Percentiles rank a stretch among this genome's conserved stretches.
Conservation (phyloP, 805 yeast species). For the Komagataella populi region DNA sequence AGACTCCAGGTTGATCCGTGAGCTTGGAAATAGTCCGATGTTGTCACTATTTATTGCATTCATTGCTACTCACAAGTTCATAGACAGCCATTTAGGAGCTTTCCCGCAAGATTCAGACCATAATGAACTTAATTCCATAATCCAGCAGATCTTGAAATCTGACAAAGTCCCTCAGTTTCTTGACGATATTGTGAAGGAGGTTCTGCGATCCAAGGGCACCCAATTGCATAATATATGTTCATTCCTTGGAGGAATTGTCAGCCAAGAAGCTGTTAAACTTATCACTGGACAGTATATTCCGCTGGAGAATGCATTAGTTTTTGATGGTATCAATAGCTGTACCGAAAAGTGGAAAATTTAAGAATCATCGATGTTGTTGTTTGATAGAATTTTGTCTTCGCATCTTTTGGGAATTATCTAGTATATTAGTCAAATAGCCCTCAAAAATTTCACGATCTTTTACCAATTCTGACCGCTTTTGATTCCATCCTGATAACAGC, state of each 20-base stretch:
- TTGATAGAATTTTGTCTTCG: slow-evolving; percentile 23
- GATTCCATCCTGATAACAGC: slow-evolving; percentile 30
- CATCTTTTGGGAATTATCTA: slow-evolving; percentile 79
- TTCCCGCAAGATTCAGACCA: neutral
- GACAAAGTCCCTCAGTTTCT: slow-evolving; percentile 20
- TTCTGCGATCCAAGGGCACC: slow-evolving; percentile 24
- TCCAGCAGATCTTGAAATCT: slow-evolving; percentile 8
- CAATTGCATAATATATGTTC: slow-evolving; percentile 50
- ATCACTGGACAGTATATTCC: slow-evolving; percentile 76
- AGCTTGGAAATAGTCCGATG: neutral
- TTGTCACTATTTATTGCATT: neutral
- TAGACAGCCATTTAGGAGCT: neutral
- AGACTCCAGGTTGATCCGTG: neutral
- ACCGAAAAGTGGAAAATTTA: slow-evolving; percentile 19
- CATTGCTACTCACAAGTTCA: neutral
- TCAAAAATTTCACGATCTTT: slow-evolving; percentile 70
- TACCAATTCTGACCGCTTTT: slow-evolving; percentile 30
- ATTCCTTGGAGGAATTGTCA: slow-evolving; percentile 71
- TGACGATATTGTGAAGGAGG: slow-evolving; percentile 24
- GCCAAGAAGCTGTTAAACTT: slow-evolving; percentile 71
- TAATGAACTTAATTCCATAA: neutral
- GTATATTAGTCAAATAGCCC: slow-evolving; percentile 75
- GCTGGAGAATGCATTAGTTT: slow-evolving; percentile 52
- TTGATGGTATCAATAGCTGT: slow-evolving; percentile 54
- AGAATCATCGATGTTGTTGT: neutral